These are phyloP conservation scores for Coemansia sp. DNA, from an alignment of 192 early-diverging fungal genomes.

Conservation along the genomic window DNA sequence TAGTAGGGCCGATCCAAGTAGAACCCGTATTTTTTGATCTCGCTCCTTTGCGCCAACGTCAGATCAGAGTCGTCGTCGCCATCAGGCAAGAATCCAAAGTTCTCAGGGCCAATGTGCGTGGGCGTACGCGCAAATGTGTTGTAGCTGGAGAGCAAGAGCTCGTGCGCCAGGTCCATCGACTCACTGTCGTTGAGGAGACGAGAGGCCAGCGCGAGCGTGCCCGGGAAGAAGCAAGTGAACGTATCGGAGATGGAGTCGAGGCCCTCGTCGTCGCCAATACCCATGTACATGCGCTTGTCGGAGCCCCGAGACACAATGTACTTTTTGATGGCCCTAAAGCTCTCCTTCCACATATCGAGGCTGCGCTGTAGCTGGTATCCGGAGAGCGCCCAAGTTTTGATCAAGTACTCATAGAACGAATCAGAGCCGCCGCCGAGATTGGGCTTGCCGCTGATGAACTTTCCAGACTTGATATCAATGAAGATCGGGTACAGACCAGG, in stretches of 20 bases:
- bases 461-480: slow-evolving; percentile 52
- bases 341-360: slow-evolving; percentile 52
- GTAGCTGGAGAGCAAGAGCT: slow-evolving; percentile 39
- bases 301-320: slow-evolving; percentile 44
- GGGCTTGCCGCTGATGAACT: slow-evolving; percentile 55
- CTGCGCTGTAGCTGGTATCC: slow-evolving; percentile 49
- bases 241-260: slow-evolving; percentile 52
- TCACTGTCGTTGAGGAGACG: slow-evolving; percentile 45
- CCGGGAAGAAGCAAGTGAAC: slow-evolving; percentile 52
- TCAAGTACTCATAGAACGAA: slow-evolving; percentile 93
- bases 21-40: slow-evolving; percentile 52
- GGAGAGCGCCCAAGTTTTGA: slow-evolving; percentile 87
- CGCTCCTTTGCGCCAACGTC: slow-evolving; percentile 23
- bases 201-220: slow-evolving; percentile 47
- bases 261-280: slow-evolving; percentile 48
- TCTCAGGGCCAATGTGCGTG: slow-evolving; percentile 50
- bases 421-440: slow-evolving; percentile 88
- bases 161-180: slow-evolving; percentile 30
- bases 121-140: slow-evolving; percentile 50
- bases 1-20: slow-evolving; percentile 54
- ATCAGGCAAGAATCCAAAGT: slow-evolving; percentile 48
- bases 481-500: slow-evolving; percentile 80
- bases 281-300: slow-evolving; percentile 53
- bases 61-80: slow-evolving; percentile 43
- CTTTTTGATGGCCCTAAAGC: slow-evolving; percentile 41